Base-by-base conservation (phyloP, 176 grass and related monocot species). In the Triticum monococcum region DNA sequence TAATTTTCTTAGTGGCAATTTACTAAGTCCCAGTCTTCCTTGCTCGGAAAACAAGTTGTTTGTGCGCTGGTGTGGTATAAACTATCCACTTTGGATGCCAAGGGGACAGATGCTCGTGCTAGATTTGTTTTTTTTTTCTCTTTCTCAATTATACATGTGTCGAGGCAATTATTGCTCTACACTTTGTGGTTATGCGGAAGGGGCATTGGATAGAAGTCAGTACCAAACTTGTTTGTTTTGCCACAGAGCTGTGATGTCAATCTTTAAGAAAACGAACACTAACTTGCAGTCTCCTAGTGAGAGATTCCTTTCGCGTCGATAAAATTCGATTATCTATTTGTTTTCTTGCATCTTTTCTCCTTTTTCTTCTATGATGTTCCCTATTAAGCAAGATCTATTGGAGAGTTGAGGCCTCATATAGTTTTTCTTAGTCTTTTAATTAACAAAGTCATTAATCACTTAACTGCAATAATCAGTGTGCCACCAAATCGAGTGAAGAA, bases 11-110 rank as follows among this genome's bases (percentile, higher is more conserved):
- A 45, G 12, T 48, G 25, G 41, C 23, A 48, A 14, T 36, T 77
- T 38, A 26, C 25, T 81, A 36, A 78, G 5, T 77, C 82, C 26
- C 11, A 9, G 5, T 79, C 52, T 70, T 70, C 50, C 36, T 78
- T 86, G 26, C 62, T 77, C 18, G 56, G 56, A 72, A 46, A 62
- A 43, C 32, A 9, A 40, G 41, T 3, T 85, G 20, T 85, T 85
- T 56, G 17, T 62, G 61, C 35, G 10, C 36, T 80, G 78, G 38
- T 81, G 23, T 50, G 78, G 10, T 68, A 82, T 38, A 3, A 64
- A n/a, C 4, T 72, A 13, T 28, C n/a, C 8, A 18, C 59, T 40
- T 83, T 73, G 33, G 52, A 38, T 62, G 41, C 41, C 5, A 70
- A 75, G 57, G 68, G 37, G 37, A 32, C 52, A 84, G 12, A 75